Evolutionary conservation across 306 rosid species (phyloP), one percentile per base, ranked within the genome.

Genomic region (Neltuma alba): DNA sequence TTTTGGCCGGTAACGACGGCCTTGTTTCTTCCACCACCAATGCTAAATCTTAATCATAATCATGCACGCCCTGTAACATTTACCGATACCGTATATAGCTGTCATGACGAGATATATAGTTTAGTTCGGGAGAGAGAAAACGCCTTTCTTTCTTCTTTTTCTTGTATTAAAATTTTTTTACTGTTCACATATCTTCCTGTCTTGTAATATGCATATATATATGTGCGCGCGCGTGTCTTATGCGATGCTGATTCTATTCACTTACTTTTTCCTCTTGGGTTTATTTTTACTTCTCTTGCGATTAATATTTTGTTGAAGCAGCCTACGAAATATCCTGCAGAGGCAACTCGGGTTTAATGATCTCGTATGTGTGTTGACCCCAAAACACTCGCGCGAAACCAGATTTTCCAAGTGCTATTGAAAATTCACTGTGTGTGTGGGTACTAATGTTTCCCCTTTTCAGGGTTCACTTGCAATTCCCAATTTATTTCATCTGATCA

Each of bases 1-100:
- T 89, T 50, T 72, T 94, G 82, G 97, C 97, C 0, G 99, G 99
- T 5, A 94, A 91, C 42, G 97, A 94, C 76, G 99, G 99, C 31
- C 76, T 83, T 10, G 88, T 86, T 71, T 47, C 76, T 3, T 11
- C 23, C 48, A 28, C 28, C 15, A 23, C 28, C 10, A 8, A 10
- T 33, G 8, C 62, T n/a, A 16, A 11, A 30, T 11, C 61, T 25
- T n/a, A n/a, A n/a, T n/a, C n/a, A n/a, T n/a, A n/a, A n/a, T n/a
- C 28, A 16, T 47, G 50, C 18, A 44, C 14, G 27, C 12, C 30
- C 61, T 74, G 80, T 81, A 41, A 81, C 68, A 41, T 79, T 55
- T 1, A 6, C 31, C 62, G 40, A 62, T 38, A 20, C 68, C 66
- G 38, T 20, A 20, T 18, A 50, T 55, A 44, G 60, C 63, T 64